Conservation (phyloP, 352 stramenopile genomes). For the Globisporangium camurandrum region DNA sequence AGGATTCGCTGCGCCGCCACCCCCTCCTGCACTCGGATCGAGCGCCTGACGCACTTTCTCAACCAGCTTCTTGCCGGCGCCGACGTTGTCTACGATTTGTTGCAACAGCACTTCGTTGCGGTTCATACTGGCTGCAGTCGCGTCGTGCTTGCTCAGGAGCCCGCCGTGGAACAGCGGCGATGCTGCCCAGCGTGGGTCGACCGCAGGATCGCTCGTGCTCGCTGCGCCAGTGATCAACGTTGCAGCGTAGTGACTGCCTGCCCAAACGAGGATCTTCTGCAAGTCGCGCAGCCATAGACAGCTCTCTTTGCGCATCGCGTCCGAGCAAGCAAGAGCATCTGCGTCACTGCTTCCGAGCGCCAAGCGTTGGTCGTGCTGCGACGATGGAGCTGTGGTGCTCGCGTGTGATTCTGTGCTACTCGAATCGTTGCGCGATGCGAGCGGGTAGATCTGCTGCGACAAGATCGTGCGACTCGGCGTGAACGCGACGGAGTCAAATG, state of each 20-base stretch:
- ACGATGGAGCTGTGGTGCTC: too few species aligned
- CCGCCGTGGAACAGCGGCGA: conserved; percentile 52
- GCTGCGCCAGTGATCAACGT: conserved; percentile 40
- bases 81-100: conserved; percentile 70
- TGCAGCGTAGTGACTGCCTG: conserved; percentile 55
- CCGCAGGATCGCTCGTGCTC: not conserved
- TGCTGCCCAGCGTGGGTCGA: conserved; percentile 39
- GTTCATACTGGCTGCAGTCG: not conserved
- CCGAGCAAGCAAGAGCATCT: conserved; percentile 4
- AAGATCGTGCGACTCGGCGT: conserved; percentile 36
- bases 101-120: conserved; percentile 52
- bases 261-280: conserved; percentile 53
- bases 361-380: not conserved
- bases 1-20: conserved; percentile 32
- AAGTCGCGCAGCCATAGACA: conserved; percentile 49
- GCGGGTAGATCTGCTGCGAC: conserved; percentile 49
- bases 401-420: too few species aligned
- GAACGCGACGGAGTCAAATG: conserved; percentile 36
- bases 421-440: not conserved
- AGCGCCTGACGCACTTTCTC: conserved; percentile 72
- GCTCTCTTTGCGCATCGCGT: conserved; percentile 21
- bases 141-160: not conserved
- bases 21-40: conserved; percentile 31
- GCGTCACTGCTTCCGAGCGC: not conserved
- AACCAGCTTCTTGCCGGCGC: conserved; percentile 68